A percentile compares a stretch with the other conserved stretches of the same genome.
Conservation (phyloP, 495 filamentous ascomycete genomes). For the Penicillium salamii region DNA sequence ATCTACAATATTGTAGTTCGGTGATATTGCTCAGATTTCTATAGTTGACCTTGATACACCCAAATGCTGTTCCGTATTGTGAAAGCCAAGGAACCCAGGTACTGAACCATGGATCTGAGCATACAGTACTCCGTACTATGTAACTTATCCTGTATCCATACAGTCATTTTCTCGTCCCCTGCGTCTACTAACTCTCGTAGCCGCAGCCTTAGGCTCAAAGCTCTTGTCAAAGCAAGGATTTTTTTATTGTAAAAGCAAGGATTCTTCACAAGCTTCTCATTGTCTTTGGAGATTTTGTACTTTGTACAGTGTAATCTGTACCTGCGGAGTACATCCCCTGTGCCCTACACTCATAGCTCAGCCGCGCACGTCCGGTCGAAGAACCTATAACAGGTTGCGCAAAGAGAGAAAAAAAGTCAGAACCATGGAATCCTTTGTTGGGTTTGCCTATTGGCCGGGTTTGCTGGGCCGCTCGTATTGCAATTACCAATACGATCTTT, state of each 20-base stretch:
- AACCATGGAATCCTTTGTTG: conserved; percentile 21
- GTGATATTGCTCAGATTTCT: no score
- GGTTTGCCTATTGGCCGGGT: conserved; percentile 19
- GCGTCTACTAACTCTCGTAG: not conserved
- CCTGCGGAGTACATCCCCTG: no score
- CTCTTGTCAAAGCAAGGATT: conserved; percentile 27
- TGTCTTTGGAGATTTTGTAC: no score
- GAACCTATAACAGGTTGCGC: not conserved
- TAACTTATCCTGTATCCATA: not conserved
- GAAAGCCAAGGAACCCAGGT: not conserved
- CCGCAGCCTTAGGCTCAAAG: not conserved
- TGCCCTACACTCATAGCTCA: conserved; percentile 1
- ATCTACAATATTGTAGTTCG: no score
- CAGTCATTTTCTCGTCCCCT: not conserved
- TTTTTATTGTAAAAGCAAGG: conserved; percentile 17
- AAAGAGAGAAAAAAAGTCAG: conserved; percentile 3
- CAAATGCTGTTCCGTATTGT: not conserved
- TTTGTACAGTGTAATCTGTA: no score
- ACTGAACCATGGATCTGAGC: conserved; percentile 4
- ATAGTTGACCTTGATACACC: no score
- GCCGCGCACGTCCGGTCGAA: conserved; percentile 1
- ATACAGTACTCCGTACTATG: conserved; percentile 3
- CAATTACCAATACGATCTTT: conserved; percentile 10
- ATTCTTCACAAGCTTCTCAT: not conserved
- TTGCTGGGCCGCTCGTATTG: conserved; percentile 11